A percentile compares a stretch with the other conserved stretches of the same genome.
Conservation (phyloP, 495 filamentous ascomycete genomes). For the Aspergillus ellipticus region DNA sequence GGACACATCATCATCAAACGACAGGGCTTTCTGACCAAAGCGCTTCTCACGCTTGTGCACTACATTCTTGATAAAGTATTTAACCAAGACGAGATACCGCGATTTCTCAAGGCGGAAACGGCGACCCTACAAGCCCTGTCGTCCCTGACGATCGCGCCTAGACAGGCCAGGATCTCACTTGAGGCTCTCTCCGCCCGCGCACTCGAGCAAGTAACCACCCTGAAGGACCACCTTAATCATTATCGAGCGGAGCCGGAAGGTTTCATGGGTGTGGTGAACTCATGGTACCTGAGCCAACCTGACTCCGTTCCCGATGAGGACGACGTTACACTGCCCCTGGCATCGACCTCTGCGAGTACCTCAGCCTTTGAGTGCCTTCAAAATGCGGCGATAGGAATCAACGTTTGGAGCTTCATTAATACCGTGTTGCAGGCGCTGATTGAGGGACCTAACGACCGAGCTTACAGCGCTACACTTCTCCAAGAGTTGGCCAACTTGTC, state of each 20-base stretch:
- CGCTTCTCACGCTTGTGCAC: neutral
- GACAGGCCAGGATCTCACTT: neutral
- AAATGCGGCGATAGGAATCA: slow-evolving; percentile 19
- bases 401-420: slow-evolving; percentile 34
- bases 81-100: neutral
- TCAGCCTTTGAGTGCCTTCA: slow-evolving; percentile 34
- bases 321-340: slow-evolving; percentile 22
- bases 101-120: slow-evolving; percentile 15
- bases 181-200: slow-evolving; percentile 14
- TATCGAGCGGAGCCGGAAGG: slow-evolving; percentile 28
- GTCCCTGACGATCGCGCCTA: neutral
- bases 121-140: neutral
- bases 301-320: slow-evolving; percentile 34
- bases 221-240: slow-evolving; percentile 21
- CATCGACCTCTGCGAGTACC: slow-evolving; percentile 27
- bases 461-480: slow-evolving; percentile 19
- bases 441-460: slow-evolving; percentile 14
- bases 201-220: slow-evolving; percentile 12
- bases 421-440: slow-evolving; percentile 26
- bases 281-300: slow-evolving; percentile 29
- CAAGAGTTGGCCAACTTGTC: slow-evolving; percentile 37
- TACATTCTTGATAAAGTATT: neutral
- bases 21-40: neutral
- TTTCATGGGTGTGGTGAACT: slow-evolving; percentile 26
- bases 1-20: neutral